Conservation (phyloP, 768 basidiomycete genomes). For the Dentipellis fragilis region DNA sequence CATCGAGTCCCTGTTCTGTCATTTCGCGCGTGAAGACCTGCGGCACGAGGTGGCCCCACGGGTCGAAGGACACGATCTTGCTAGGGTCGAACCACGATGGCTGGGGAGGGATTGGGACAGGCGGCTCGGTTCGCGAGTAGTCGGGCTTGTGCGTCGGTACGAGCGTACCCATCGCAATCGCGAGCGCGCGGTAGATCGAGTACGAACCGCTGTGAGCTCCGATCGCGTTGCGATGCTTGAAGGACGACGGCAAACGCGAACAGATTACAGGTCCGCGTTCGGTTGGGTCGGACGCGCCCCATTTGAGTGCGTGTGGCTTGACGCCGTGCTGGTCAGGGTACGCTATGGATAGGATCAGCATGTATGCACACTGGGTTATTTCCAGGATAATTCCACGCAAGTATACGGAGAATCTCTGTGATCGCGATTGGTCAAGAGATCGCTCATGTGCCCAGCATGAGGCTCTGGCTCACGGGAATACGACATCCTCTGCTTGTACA, state of each 20-base stretch:
- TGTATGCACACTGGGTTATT: no score
- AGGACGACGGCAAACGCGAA: slow-evolving; percentile 71
- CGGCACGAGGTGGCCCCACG: slow-evolving; percentile 85
- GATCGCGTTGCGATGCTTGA: slow-evolving; percentile 88
- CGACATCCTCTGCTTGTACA: background rate
- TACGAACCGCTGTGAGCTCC: slow-evolving; percentile 93
- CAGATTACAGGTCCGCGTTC: slow-evolving; percentile 83
- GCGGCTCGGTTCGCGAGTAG: slow-evolving; percentile 76
- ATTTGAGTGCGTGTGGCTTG: slow-evolving; percentile 63
- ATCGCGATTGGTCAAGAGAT: no score
- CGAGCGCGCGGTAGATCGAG: slow-evolving; percentile 88
- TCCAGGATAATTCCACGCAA: no score
- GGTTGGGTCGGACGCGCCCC: slow-evolving; percentile 63
- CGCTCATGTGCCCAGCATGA: background rate
- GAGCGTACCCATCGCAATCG: slow-evolving; percentile 83
- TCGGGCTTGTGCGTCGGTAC: slow-evolving; percentile 74
- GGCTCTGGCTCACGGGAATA: no score
- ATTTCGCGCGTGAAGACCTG: slow-evolving; percentile 53
- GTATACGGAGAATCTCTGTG: no score
- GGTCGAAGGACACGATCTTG: slow-evolving; percentile 91
- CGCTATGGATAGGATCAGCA: slow-evolving; percentile 24
- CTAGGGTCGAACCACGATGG: slow-evolving; percentile 63
- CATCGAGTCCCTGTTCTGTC: slow-evolving; percentile 65
- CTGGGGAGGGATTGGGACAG: slow-evolving; percentile 67
- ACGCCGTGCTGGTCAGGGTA: slow-evolving; percentile 94